These are phyloP conservation scores for Fusarium oligoseptatum DNA, from an alignment of 2,329 filamentous ascomycete species.

Conservation along the genomic window DNA sequence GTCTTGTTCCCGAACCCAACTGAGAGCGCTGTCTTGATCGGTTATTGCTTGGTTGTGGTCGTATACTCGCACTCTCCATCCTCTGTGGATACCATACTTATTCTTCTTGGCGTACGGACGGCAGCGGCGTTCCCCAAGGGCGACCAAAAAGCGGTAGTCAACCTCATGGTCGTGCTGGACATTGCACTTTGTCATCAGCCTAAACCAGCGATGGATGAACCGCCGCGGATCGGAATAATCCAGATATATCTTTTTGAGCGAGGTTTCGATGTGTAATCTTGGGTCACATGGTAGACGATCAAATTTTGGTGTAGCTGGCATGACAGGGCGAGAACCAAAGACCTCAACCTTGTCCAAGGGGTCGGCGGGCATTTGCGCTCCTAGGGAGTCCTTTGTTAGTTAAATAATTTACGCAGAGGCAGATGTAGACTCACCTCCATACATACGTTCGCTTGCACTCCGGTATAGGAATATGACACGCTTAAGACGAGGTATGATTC, in stretches of 20 bases:
- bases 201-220: neutral
- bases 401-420: too few species aligned
- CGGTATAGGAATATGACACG: neutral
- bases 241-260: neutral
- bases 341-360: neutral
- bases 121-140: fast-evolving
- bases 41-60: neutral
- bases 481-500: neutral
- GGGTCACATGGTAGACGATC: neutral
- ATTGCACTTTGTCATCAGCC: neutral
- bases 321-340: neutral
- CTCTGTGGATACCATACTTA: fast-evolving
- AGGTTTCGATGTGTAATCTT: neutral
- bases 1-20: neutral
- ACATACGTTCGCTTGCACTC: neutral
- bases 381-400: neutral
- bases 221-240: neutral
- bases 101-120: fast-evolving
- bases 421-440: fast-evolving
- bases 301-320: neutral
- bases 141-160: neutral
- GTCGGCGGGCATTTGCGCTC: neutral
- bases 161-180: neutral
- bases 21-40: neutral
- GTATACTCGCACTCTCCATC: neutral